Percentiles rank a stretch among this genome's conserved stretches.
Evolutionary conservation across 805 yeast genomes (phyloP).

Genomic region (Saccharomycopsis amapae): DNA sequence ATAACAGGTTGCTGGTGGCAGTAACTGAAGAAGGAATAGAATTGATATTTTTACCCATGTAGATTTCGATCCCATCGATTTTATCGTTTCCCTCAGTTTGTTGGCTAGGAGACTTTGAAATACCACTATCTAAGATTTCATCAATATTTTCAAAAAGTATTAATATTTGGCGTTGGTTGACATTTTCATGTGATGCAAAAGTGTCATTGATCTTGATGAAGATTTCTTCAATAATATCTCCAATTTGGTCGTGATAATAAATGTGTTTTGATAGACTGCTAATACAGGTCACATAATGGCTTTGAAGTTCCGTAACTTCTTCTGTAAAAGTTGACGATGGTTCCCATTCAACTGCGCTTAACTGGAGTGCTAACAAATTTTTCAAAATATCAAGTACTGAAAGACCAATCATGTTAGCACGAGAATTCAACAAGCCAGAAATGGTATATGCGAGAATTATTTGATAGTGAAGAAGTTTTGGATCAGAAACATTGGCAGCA

Average conservation of each 20-base stretch:
- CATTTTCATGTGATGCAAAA: background rate
- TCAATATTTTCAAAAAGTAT: constrained; percentile 9
- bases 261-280: constrained; percentile 68
- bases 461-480: constrained; percentile 24
- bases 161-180: background rate
- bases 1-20: background rate
- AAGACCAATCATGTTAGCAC: constrained; percentile 79
- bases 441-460: constrained; percentile 39
- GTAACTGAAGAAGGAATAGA: background rate
- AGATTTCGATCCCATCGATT: constrained; percentile 9
- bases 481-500: background rate
- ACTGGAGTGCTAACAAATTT: constrained; percentile 46
- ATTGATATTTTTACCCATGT: background rate
- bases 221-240: constrained; percentile 72
- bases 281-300: constrained; percentile 40
- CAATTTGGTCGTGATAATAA: constrained; percentile 80
- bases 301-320: background rate
- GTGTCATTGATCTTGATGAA: constrained; percentile 33
- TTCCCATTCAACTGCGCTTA: constrained; percentile 18
- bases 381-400: constrained; percentile 75
- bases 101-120: background rate
- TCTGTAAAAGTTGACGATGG: background rate
- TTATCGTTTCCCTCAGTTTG: too few relatives aligned
- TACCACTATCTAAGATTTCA: constrained; percentile 3
- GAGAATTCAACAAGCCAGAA: constrained; percentile 60